Evolutionary conservation across 2,329 filamentous ascomycete genomes (phyloP), one percentile per base, ranked within the genome.

Genomic region (Hymenoscyphus fraxineus): DNA sequence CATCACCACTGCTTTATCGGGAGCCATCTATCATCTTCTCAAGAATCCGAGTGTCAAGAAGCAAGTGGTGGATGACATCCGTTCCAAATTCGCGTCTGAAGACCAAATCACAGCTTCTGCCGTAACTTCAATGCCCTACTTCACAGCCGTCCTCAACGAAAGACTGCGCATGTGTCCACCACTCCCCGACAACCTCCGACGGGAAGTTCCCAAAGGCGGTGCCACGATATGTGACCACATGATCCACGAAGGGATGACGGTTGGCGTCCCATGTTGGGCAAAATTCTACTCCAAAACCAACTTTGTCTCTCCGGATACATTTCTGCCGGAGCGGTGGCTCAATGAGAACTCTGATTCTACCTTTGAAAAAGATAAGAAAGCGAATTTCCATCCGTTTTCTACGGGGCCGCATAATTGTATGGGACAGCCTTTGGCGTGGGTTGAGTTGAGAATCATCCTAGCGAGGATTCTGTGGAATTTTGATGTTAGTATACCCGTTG

Each of bases 141-240:
- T 81, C 68, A 68, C 75, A 3, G 80, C 80, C 0, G 75, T 75
- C 16, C 67, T 82, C 2, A 70, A 80, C 0, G 81, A 83, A 69
- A 71, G 73, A 0, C 69, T 83, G 40, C 74, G 81, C 7, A 65
- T 79, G 15, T 80, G 77, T 59, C 78, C 79, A 6, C 68, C 68
- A 4, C 19, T 69, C 6, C 67, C 66, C 12, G 54, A 61, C 38
- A 64, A 61, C 5, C 51, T 71, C 39, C 58, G 65, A 16, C 32
- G 70, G 44, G 19, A 60, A 13, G 66, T 71, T 27, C 68, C 67
- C 12, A 63, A 61, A 15, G 70, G 64, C 13, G 68, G 70, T 2
- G 62, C 64, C 16, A 63, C 61, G 4, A 61, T 72, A n/a, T 64
- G 63, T 27, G 70, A 65, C 4, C 10, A 44, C 13, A 44, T 54